Conservation (phyloP, 1,139 yeast species). For the Suhomyces bokatorum region DNA sequence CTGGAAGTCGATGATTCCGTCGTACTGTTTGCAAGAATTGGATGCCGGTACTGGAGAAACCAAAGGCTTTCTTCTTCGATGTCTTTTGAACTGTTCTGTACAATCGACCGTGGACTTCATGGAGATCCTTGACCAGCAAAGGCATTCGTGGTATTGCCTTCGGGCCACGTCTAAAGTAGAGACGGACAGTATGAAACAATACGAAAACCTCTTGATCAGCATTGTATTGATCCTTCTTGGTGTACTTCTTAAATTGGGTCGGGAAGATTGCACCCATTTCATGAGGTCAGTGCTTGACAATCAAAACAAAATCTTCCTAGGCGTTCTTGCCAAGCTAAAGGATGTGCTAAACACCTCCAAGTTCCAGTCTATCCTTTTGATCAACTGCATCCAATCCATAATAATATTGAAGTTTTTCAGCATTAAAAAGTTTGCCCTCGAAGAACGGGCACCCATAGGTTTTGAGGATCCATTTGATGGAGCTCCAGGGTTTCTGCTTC, state of each 20-base stretch:
- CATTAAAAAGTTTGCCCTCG: conserved; percentile 18
- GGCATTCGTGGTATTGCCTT: conserved; percentile 26
- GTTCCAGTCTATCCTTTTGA: conserved; percentile 23
- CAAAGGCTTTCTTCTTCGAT: conserved; percentile 29
- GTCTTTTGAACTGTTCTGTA: conserved; percentile 34
- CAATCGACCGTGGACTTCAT: conserved; percentile 17
- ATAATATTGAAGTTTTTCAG: conserved; percentile 34
- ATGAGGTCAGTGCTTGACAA: conserved; percentile 25
- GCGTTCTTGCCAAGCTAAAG: conserved; percentile 24
- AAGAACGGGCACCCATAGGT: not conserved
- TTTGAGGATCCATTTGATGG: conserved; percentile 5
- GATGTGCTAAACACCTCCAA: conserved; percentile 13
- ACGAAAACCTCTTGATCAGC: conserved; percentile 30
- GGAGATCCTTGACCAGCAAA: conserved; percentile 25
- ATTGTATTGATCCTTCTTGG: conserved; percentile 30
- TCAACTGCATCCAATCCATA: conserved; percentile 33
- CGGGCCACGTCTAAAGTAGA: conserved; percentile 8
- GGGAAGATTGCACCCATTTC: conserved; percentile 16
- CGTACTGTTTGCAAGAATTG: conserved; percentile 28
- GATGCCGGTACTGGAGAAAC: conserved; percentile 12
- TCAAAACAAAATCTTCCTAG: conserved; percentile 36
- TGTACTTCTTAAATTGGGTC: conserved; percentile 19
- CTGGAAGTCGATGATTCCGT: conserved; percentile 44
- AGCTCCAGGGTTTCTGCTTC: not conserved
- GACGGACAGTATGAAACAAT: conserved; percentile 9